Base-by-base conservation (phyloP, 108 stramenopile species). In the Skeletonema potamos region DNA sequence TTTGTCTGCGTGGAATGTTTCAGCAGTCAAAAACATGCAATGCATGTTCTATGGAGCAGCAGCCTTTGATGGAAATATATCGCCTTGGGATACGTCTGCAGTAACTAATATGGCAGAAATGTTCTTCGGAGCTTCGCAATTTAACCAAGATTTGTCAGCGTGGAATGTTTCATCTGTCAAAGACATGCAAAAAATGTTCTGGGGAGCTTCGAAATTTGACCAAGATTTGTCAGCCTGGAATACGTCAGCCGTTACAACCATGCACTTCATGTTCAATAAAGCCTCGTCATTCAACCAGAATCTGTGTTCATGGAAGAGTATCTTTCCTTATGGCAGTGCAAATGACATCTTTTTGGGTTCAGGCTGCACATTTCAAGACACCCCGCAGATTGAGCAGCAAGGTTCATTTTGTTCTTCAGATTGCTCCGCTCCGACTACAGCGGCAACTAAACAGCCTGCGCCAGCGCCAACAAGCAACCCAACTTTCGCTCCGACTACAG, bases 121-220 rank as follows among this genome's bases (percentile, higher is more conserved):
- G 75, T 85, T 85, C 58, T 11, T 44, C 11, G 56, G 54, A 6
- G 75, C 84, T 1, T 33, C 58, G 0, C 3, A 79, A n/a, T 87
- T 87, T 64, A 82, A 87, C 56, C 75, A 81, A 58, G 67, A 66
- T 39, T 37, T 88, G 5, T 44, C 26, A 18, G 15, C 48, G 6
- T 88, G 84, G 84, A 62, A 83, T 30, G 57, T 66, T 18, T 41
- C 57, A 20, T 1, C 17, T 2, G 81, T 82, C 18, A 56, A 30
- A 0, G 26, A 51, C n/a, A 79, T 85, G 81, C 3, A n/a, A 6
- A 8, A 58, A 8, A 84, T 81, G 79, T 81, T 84, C 71, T 24
- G 27, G 1, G 69, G 43, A 20, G 83, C 83, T 12, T 18, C 18
- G 8, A 12, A 51, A 27, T 85, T 85, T 37, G 58, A 79, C 27